Base-by-base conservation (phyloP, 1,139 yeast genomes). In the Sugiyamaella paludigena region DNA sequence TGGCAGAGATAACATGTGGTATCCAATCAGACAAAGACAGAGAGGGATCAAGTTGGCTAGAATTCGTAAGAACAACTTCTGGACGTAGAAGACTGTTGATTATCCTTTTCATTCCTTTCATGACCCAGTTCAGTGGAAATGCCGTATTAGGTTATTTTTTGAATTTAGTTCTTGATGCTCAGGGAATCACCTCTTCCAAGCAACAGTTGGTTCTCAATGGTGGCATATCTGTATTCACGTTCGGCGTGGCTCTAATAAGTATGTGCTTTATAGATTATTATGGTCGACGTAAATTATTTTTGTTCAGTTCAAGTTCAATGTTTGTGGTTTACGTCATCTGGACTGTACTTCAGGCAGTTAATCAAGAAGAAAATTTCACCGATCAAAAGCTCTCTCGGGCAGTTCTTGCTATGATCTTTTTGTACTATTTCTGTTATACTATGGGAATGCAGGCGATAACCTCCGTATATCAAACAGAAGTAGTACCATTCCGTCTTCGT, bases 211-310 rank as follows among this genome's bases (percentile, higher is more conserved):
- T 47, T 15, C 40, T 45, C 26, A 36, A 34, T 11, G 37, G 26
- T 13, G 48, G 50, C 29, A 43, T 47, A 9, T 30, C 47, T 34
- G 36, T 55, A 16, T 55, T 43, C 48, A 51, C 45, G 33, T 41
- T 55, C 10, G 48, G 49, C 12, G 35, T 37, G 15, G 39, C 56
- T 7, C 32, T 55, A n/a, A 32, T 49, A 11, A 13, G 41, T 24
- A 48, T 54, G 26, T 39, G 44, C 29, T 32, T 52, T 30, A 54
- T 49, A 8, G 56, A 49, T 29, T 31, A 40, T 16, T 26, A 55
- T 30, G 53, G 52, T 9, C 47, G 58, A 32, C 41, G 79, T 62
- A 60, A 69, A 0, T 56, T 75, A 54, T 73, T 77, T 56, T 48
- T 60, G 42, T 51, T 65, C 45, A 96, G 40, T 28, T 43, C 46